Evolutionary conservation across 2,329 filamentous ascomycete species (phyloP).

Genomic region (Scytalidium sp.): DNA sequence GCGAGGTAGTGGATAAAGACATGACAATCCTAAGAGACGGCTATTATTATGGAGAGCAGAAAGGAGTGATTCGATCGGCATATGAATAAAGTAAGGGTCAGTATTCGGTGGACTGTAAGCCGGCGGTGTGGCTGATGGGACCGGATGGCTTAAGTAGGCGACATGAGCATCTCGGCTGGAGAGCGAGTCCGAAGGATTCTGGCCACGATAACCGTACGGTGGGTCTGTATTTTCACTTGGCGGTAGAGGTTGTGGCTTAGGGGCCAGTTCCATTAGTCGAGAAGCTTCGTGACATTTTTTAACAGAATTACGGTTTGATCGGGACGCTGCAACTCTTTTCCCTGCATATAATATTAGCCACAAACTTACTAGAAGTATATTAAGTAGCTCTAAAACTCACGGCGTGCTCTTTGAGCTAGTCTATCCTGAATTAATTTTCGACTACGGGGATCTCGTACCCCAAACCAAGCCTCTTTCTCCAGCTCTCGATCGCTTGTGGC

Average conservation of each 20-base stretch:
- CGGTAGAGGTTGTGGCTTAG: neutral
- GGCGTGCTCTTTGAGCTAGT: conserved; percentile 16
- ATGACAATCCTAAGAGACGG: conserved; percentile 11
- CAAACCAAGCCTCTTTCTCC: conserved; percentile 7
- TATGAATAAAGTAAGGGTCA: neutral
- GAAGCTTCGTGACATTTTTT: neutral
- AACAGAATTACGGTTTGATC: neutral
- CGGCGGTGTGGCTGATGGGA: neutral
- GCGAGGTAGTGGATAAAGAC: conserved; percentile 2
- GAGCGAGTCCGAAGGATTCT: neutral
- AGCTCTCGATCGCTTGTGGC: neutral
- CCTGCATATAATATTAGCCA: neutral
- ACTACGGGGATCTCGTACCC: conserved; percentile 12
- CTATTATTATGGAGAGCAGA: conserved; percentile 15
- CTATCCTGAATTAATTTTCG: conserved; percentile 19
- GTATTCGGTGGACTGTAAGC: conserved; percentile 7
- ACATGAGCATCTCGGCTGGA: too few species aligned
- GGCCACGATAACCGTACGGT: neutral
- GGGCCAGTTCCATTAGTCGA: neutral
- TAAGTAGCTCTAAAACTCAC: conserved; percentile 7
- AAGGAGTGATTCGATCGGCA: neutral
- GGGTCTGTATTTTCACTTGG: neutral
- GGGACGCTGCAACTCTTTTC: neutral
- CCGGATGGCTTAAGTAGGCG: neutral
- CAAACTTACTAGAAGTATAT: neutral